Conservation (phyloP, 805 yeast species). For the Candida qinlingensis region DNA sequence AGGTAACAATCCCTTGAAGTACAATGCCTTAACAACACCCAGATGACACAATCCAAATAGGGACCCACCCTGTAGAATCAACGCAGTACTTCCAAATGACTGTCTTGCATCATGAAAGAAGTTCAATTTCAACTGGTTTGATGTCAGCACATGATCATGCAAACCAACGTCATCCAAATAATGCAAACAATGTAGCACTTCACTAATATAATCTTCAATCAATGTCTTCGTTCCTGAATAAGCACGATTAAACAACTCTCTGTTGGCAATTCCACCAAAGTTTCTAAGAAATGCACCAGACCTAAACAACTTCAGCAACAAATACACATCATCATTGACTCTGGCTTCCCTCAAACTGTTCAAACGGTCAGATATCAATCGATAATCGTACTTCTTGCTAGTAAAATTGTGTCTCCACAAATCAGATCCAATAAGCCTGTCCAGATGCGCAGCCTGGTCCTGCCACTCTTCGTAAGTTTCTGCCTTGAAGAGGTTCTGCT, state of each 20-base stretch:
- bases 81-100: conserved; percentile 85
- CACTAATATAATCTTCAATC: conserved; percentile 81
- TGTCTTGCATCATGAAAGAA: conserved; percentile 84
- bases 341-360: conserved; percentile 59
- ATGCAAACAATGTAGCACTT: conserved; percentile 63
- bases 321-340: conserved; percentile 44
- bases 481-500: conserved; percentile 45
- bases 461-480: conserved; percentile 70
- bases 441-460: conserved; percentile 42
- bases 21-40: conserved; percentile 86
- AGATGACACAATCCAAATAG: conserved; percentile 90
- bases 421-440: conserved; percentile 47
- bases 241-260: conserved; percentile 71
- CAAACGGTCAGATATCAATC: conserved; percentile 70
- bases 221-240: conserved; percentile 84
- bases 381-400: conserved; percentile 77
- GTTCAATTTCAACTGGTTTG: conserved; percentile 53
- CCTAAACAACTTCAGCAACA: conserved; percentile 61
- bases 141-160: conserved; percentile 27
- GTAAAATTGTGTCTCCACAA: conserved; percentile 80
- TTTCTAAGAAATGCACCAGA: conserved; percentile 79
- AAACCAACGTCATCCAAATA: conserved; percentile 40
- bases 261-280: conserved; percentile 85
- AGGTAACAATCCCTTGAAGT: conserved; percentile 71
- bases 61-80: conserved; percentile 91